Evolutionary conservation across 805 yeast genomes (phyloP).

Genomic region (Ogataea chonburiensis): DNA sequence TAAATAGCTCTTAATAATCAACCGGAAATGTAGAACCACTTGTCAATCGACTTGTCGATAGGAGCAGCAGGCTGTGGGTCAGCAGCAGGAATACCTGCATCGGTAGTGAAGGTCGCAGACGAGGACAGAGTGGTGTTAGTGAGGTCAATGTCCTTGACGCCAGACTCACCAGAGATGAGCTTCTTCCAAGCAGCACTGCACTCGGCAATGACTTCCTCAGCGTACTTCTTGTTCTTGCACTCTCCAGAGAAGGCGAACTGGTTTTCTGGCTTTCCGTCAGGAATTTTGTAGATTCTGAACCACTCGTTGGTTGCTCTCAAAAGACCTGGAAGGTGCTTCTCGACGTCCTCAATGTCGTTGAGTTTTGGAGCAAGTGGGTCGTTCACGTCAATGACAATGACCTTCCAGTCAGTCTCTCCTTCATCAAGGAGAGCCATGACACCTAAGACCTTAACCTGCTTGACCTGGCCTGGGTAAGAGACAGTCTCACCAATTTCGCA

Average conservation of each 20-base stretch:
- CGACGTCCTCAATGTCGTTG: slow-evolving; percentile 89
- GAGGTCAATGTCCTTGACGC: slow-evolving; percentile 66
- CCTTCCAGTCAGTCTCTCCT: slow-evolving; percentile 90
- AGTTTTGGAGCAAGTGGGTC: slow-evolving; percentile 89
- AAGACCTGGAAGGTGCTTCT: slow-evolving; percentile 85
- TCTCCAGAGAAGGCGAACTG: slow-evolving; percentile 96
- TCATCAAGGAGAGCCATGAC: slow-evolving; percentile 93
- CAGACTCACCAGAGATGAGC: slow-evolving; percentile 62
- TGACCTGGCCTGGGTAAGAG: slow-evolving; percentile 68
- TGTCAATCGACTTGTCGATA: slow-evolving; percentile 93
- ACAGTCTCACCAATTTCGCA: slow-evolving; percentile 76
- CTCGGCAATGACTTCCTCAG: slow-evolving; percentile 79
- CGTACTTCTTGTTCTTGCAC: slow-evolving; percentile 82
- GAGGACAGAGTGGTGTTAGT: slow-evolving; percentile 69
- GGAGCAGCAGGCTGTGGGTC: slow-evolving; percentile 80
- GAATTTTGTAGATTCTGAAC: slow-evolving; percentile 97
- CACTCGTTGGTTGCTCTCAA: slow-evolving; percentile 94
- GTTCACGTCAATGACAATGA: slow-evolving; percentile 80
- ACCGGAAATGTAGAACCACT: slow-evolving; percentile 97
- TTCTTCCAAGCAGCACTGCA: slow-evolving; percentile 83
- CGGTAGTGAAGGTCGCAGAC: slow-evolving; percentile 53
- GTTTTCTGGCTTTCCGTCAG: slow-evolving; percentile 97
- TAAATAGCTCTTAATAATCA: slow-evolving; percentile 1
- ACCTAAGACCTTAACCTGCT: slow-evolving; percentile 89
- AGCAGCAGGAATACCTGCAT: slow-evolving; percentile 64